Conservation (phyloP, 2,329 filamentous ascomycete genomes). For the Allantophomopsis cytisporea region DNA sequence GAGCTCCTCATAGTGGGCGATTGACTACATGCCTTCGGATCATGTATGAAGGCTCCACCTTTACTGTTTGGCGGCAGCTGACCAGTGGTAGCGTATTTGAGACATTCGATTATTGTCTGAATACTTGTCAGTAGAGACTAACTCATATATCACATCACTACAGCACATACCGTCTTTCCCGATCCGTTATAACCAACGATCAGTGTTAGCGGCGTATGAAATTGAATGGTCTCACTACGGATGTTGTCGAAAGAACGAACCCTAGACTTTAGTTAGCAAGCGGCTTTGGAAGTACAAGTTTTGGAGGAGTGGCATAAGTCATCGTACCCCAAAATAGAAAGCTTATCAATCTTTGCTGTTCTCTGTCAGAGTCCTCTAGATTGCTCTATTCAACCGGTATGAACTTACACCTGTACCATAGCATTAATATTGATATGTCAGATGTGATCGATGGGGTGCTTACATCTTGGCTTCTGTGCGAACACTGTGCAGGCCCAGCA, state of each 20-base stretch:
- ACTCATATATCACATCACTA: neutral
- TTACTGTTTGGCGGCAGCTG: constrained; percentile 84
- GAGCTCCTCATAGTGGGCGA: neutral
- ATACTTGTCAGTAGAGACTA: constrained; percentile 4
- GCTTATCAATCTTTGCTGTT: constrained; percentile 77
- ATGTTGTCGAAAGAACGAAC: constrained; percentile 77
- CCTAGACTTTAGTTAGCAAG: constrained; percentile 20
- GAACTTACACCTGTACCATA: neutral
- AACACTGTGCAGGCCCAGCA: no score
- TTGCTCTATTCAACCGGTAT: neutral
- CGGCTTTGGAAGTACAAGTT: no score
- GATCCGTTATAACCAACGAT: constrained; percentile 97
- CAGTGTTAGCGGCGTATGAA: constrained; percentile 81
- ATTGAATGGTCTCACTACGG: constrained; percentile 66
- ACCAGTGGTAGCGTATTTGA: constrained; percentile 95
- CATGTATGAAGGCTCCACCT: constrained; percentile 88
- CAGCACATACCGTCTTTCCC: constrained; percentile 60
- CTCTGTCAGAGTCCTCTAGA: constrained; percentile 1
- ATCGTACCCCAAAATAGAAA: constrained; percentile 63
- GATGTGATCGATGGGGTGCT: no score
- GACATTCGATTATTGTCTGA: constrained; percentile 92
- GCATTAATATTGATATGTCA: neutral
- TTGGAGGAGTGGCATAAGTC: no score
- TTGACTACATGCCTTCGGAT: constrained; percentile 56
- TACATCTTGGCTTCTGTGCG: no score